Base-by-base conservation (phyloP, 495 filamentous ascomycete species). In the Neurospora pannonica region DNA sequence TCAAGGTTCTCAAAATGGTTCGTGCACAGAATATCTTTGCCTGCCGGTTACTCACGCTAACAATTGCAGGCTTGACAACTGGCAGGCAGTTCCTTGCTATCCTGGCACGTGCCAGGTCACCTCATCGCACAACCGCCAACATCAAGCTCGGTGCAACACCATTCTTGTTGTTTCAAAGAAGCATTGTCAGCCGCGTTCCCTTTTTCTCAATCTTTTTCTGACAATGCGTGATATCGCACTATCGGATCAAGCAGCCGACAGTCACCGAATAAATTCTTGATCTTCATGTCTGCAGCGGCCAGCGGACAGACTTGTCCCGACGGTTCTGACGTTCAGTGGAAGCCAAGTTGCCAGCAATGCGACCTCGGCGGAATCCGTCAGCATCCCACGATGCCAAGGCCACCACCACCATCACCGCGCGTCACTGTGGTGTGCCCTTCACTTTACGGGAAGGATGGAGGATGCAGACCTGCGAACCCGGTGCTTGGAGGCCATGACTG, bases 311-410 rank as follows among this genome's bases (percentile, higher is more conserved):
- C 10, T 54, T 54, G 0, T 60, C 21, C 48, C 48, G 8, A 48
- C n/a, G 0, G 7, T 10, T 21, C 2, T 11, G n/a, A 48, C 43
- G 8, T 21, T 48, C 43, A 48, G 42, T 19, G 42, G 2, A 0
- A 48, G 42, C 42, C 42, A 46, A 46, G 42, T 46, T 73, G 15
- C 77, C 78, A 5, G 46, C 24, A 80, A 74, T 8, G 75, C 74
- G 48, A 80, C 78, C 15, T 37, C 21, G 3, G 73, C 74, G 1
- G 72, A 74, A 43, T 78, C 77, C 46, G 80, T 80, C 36, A 77
- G 71, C 70, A 80, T 75, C 8, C 37, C 39, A 39, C 34, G 17
- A 43, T 38, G 13, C 17, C 24, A 71, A 62, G 38, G 74, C 46
- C 21, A 62, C 24, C 48, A 28, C 11, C 48, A 62, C 24, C 48